phyloP scores from a whole-genome alignment of 345 rosid genomes.

The Eucalyptus tenuipes region DNA sequence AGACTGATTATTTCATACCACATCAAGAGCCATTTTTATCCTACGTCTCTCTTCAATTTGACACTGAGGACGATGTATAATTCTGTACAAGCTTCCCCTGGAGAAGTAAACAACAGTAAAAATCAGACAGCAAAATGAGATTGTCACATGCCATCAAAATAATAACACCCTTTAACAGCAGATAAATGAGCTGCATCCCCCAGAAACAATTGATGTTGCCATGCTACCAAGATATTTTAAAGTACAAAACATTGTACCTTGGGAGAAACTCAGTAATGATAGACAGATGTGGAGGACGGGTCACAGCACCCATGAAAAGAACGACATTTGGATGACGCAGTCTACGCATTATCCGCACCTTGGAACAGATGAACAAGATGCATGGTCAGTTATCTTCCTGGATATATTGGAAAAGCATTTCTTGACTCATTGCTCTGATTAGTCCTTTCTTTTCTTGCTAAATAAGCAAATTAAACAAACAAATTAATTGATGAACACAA shows the following conservation, averaged over 20 bases:
- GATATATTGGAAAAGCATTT: neutral
- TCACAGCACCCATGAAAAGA: constrained; percentile 96
- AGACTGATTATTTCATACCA: constrained; percentile 38
- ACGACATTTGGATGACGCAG: constrained; percentile 98
- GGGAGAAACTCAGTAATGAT: constrained; percentile 96
- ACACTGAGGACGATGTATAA: constrained; percentile 87
- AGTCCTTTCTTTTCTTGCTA: neutral
- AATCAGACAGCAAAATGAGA: neutral
- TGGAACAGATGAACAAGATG: neutral
- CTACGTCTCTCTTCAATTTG: constrained; percentile 89
- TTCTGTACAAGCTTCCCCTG: constrained; percentile 95
- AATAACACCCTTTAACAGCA: neutral
- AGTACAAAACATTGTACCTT: constrained; percentile 33
- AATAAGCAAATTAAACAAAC: neutral
- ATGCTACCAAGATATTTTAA: neutral
- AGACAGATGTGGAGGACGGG: constrained; percentile 98
- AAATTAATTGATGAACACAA: neutral
- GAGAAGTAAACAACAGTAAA: neutral
- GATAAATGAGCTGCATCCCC: neutral
- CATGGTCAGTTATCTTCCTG: neutral
- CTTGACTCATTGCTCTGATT: neutral
- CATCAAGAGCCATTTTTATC: constrained; percentile 99
- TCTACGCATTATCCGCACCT: constrained; percentile 99
- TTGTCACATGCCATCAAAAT: neutral
- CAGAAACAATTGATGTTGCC: neutral